Conservation (phyloP, 2,329 filamentous ascomycete species). For the Penicillium sp. region DNA sequence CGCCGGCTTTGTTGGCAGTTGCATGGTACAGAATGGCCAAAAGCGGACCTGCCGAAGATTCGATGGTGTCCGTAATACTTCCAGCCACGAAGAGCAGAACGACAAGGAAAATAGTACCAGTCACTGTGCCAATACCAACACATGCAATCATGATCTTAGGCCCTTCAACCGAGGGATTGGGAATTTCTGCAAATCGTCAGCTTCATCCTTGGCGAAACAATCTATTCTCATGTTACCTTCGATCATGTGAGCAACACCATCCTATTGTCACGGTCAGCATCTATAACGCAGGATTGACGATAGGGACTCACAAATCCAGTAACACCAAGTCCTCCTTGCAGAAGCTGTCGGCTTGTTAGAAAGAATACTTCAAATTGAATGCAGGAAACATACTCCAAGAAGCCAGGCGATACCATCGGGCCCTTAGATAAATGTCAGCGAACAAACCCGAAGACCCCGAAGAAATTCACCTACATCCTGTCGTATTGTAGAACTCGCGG, state of each 20-base stretch:
- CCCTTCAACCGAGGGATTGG: conserved; percentile 52
- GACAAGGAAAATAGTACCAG: conserved; percentile 62
- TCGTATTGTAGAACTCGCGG: conserved; percentile 65
- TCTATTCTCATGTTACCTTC: conserved; percentile 33
- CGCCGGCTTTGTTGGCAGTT: conserved; percentile 60
- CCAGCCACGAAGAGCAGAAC: conserved; percentile 65
- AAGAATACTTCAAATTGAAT: neutral
- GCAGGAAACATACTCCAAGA: conserved; percentile 36
- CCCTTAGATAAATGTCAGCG: conserved; percentile 34
- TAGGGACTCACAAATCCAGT: conserved; percentile 53
- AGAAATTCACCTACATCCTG: conserved; percentile 51
- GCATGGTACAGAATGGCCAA: conserved; percentile 64
- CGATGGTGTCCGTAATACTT: conserved; percentile 57
- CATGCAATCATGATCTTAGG: conserved; percentile 67
- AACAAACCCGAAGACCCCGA: neutral
- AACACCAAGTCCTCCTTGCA: conserved; percentile 54
- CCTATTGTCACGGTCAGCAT: conserved; percentile 19
- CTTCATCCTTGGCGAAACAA: neutral
- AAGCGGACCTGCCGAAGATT: conserved; percentile 57
- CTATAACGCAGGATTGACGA: neutral
- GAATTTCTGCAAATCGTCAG: conserved; percentile 35
- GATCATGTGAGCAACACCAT: conserved; percentile 54
- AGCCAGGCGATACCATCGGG: conserved; percentile 61
- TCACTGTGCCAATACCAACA: conserved; percentile 62
- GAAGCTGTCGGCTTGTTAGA: conserved; percentile 32